These are phyloP conservation scores for Paramecium bursaria DNA, from an alignment of 73 alveolate genomes.

Conservation along the genomic window DNA sequence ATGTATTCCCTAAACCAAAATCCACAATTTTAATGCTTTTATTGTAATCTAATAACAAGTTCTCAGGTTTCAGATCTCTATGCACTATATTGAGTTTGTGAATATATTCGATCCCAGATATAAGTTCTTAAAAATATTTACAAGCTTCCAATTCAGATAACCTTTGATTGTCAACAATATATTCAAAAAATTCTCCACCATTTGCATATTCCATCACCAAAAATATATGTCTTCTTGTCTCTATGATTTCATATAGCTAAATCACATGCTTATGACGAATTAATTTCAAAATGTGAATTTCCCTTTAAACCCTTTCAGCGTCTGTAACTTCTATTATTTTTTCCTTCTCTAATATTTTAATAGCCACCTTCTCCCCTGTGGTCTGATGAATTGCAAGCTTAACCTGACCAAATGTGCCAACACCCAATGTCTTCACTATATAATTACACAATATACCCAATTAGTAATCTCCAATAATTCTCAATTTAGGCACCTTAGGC, in stretches of 20 bases:
- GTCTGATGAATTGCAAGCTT: constrained; percentile 82
- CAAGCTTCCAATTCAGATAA: constrained; percentile 85
- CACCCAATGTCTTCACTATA: constrained; percentile 78
- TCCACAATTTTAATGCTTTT: constrained; percentile 86
- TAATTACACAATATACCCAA: no score
- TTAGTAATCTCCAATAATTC: constrained; percentile 33
- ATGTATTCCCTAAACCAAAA: constrained; percentile 74
- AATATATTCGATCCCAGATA: constrained; percentile 85
- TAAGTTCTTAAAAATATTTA: constrained; percentile 80
- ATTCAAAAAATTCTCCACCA: constrained; percentile 95
- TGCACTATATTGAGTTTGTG: constrained; percentile 87
- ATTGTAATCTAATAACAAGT: constrained; percentile 82
- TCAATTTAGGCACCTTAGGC: constrained; percentile 39
- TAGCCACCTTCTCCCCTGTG: constrained; percentile 88
- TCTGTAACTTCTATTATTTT: constrained; percentile 86
- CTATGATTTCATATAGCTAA: constrained; percentile 87
- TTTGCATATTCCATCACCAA: constrained; percentile 93
- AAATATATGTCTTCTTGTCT: constrained; percentile 79
- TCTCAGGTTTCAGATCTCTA: constrained; percentile 95
- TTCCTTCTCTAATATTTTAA: constrained; percentile 81
- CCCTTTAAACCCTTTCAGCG: constrained; percentile 94
- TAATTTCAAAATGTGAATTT: constrained; percentile 91
- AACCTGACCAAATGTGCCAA: constrained; percentile 89
- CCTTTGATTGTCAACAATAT: constrained; percentile 81
- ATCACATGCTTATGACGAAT: constrained; percentile 92